Evolutionary conservation across 2,329 filamentous ascomycete genomes (phyloP), one percentile per base, ranked within the genome.

Genomic region (Xylariaceae sp.): DNA sequence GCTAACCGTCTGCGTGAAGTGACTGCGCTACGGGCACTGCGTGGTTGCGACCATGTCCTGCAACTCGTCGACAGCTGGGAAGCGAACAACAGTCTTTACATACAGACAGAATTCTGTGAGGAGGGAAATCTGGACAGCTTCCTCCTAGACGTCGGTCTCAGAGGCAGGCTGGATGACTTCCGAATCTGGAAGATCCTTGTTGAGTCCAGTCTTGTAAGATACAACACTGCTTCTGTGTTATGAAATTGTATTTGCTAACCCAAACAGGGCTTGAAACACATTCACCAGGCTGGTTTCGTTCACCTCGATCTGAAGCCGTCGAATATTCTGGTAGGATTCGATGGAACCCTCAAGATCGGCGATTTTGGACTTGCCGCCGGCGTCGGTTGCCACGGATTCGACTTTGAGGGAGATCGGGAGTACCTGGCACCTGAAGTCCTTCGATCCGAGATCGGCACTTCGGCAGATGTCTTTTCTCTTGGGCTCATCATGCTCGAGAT

Each of bases 181-280:
- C 77, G 92, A 41, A 95, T 96, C 58, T 98, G 92, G 87, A 98
- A 98, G 65, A 90, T 96, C 37, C 66, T 96, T 49, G 74, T 94
- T 26, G 92, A 98, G 58, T 62, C 94, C 38, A 75, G 80, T 50
- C 66, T 83, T 68, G 87, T 92, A 75, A 63, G 82, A 68, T 13
- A 3, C 12, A 21, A 9, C 6, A n/a, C n/a, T 3, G 21, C 5
- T 13, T 18, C 4, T 6, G n/a, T n/a, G 5, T 11, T 29, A 12
- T 13, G 12, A 18, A 23, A 4, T 15, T 28, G 3, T 13, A 4
- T 18, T 14, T 26, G 26, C 38, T 38, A 24, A 30, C 13, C 38
- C 25, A 34, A 36, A 11, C 43, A 94, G 84, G 92, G 92, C 23
- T 60, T 98, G 42, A 82, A 87, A 58, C 83, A 90, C 42, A 92